Conservation (phyloP, 2,329 filamentous ascomycete genomes). For the Tothia fuscella region DNA sequence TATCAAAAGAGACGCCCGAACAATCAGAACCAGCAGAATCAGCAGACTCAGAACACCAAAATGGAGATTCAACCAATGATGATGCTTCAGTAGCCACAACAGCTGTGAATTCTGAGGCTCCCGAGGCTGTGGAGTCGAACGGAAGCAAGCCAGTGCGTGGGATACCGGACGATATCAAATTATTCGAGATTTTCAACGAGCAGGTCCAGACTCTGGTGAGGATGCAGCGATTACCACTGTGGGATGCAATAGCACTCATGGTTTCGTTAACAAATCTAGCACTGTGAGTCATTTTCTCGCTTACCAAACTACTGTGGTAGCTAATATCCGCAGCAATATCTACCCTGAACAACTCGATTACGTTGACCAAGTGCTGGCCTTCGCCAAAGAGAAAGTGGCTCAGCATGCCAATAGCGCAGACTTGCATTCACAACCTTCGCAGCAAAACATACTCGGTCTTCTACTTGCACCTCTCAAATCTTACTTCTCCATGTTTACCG, state of each 20-base stretch:
- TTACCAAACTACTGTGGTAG: not conserved
- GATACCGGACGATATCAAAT: conserved; percentile 66
- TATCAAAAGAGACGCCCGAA: conserved; percentile 45
- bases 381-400: conserved; percentile 72
- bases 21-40: conserved; percentile 23
- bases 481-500: conserved; percentile 93
- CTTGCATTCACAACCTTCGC: conserved; percentile 73
- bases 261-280: conserved; percentile 92
- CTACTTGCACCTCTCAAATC: conserved; percentile 82
- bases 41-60: conserved; percentile 19
- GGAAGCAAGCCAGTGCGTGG: conserved; percentile 35
- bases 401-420: conserved; percentile 94
- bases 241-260: conserved; percentile 85
- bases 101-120: conserved; percentile 8
- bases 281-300: conserved; percentile 37
- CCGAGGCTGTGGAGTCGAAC: conserved; percentile 26
- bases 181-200: conserved; percentile 95
- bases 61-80: conserved; percentile 18
- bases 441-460: conserved; percentile 78
- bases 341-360: conserved; percentile 90
- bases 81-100: conserved; percentile 16
- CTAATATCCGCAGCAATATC: conserved; percentile 52
- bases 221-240: conserved; percentile 79
- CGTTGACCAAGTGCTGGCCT: conserved; percentile 84
- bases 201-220: conserved; percentile 91